Percentiles rank a stretch among this genome's conserved stretches.
Evolutionary conservation across 106 monocot species (phyloP).

Genomic region (Ottelia alismoides): DNA sequence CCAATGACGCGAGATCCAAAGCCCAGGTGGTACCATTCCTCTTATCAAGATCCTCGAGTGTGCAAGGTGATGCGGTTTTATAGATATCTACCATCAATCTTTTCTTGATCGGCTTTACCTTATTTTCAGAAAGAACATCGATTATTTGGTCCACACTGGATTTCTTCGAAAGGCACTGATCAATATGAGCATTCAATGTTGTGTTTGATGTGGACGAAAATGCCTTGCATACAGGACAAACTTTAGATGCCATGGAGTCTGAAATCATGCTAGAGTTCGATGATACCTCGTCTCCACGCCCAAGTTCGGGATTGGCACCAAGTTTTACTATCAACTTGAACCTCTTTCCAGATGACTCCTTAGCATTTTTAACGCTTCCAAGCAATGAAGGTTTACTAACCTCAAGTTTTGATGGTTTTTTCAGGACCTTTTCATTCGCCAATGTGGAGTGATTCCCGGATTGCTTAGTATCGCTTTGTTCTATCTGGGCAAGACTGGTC

Average conservation of each 20-base stretch:
- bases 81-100: conserved; percentile 72
- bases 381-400: conserved; percentile 2
- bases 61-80: conserved; percentile 35
- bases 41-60: conserved; percentile 77
- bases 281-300: conserved; percentile 24
- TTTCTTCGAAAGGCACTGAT: conserved; percentile 66
- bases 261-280: conserved; percentile 35
- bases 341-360: conserved; percentile 25
- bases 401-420: conserved; percentile 10
- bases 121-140: conserved; percentile 12
- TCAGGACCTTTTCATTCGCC: conserved; percentile 5
- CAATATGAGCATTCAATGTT: conserved; percentile 85
- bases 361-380: conserved; percentile 5
- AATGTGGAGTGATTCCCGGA: neutral
- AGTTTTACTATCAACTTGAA: conserved; percentile 29
- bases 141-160: conserved; percentile 12
- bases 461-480: neutral
- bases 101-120: conserved; percentile 63
- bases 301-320: conserved; percentile 10
- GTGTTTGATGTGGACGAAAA: conserved; percentile 84
- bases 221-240: conserved; percentile 84
- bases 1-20: conserved; percentile 16
- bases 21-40: conserved; percentile 85
- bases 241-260: conserved; percentile 69
- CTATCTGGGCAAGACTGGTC: neutral